phyloP scores from a whole-genome alignment of 176 grass and related monocot genomes.

The Carex littledalei region DNA sequence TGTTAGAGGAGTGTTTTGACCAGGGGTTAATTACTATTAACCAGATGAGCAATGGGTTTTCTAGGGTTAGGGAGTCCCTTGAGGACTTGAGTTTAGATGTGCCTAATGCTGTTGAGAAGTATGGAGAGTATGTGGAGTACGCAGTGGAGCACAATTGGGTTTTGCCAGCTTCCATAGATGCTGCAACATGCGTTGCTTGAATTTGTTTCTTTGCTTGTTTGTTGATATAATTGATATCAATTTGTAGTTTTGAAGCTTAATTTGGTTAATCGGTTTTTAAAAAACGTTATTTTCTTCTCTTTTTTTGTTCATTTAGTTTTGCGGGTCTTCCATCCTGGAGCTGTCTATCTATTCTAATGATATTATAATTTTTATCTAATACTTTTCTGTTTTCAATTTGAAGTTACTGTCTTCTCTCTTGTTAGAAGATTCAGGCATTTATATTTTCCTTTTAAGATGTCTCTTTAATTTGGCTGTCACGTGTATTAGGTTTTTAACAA shows the following conservation, averaged over 20 bases:
- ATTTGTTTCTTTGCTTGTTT: slow-evolving; percentile 6
- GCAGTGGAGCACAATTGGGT: slow-evolving; percentile 50
- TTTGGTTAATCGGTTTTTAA: not conserved
- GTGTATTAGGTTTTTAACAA: not conserved
- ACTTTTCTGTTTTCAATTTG: not conserved
- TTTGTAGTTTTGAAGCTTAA: not conserved
- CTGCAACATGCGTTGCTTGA: slow-evolving; percentile 17
- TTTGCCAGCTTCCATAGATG: slow-evolving; percentile 30
- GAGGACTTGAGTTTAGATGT: slow-evolving; percentile 76
- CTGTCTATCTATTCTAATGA: not conserved
- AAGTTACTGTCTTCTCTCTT: not conserved
- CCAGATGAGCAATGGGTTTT: slow-evolving; percentile 76
- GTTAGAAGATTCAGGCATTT: not conserved
- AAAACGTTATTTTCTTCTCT: not conserved
- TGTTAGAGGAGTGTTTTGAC: slow-evolving; percentile 59
- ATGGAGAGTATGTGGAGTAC: slow-evolving; percentile 39
- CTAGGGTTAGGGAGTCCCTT: slow-evolving; percentile 56
- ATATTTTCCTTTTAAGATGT: not conserved
- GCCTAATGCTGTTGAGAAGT: slow-evolving; percentile 60
- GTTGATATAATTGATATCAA: slow-evolving; percentile 12
- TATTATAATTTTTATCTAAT: not conserved
- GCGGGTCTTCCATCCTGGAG: not conserved
- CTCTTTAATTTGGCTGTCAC: not conserved
- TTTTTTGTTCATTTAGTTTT: slow-evolving; percentile 5
- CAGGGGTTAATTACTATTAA: slow-evolving; percentile 83